Evolutionary conservation across 2,329 filamentous ascomycete genomes (phyloP).

Genomic region (Emmonsiellopsis sp.): DNA sequence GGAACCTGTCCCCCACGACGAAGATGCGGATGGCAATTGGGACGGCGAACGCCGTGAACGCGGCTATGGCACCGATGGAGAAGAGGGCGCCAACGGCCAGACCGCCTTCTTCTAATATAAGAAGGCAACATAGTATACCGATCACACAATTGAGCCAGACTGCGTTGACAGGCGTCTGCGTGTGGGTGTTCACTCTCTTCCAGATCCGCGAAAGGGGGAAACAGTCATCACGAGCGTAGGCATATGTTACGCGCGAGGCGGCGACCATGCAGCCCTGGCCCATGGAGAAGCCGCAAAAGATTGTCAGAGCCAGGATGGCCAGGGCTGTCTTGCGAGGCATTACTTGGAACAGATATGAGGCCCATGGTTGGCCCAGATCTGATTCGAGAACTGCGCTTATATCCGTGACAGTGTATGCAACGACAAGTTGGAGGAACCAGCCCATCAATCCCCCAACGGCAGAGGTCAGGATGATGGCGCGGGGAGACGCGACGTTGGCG

Average conservation of each 20-base stretch:
- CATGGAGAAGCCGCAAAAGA: slow-evolving; percentile 62
- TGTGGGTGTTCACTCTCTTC: slow-evolving; percentile 51
- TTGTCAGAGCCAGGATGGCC: slow-evolving; percentile 56
- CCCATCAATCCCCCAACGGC: slow-evolving; percentile 57
- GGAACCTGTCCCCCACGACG: slow-evolving; percentile 51
- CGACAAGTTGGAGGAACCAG: slow-evolving; percentile 65
- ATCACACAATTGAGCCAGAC: slow-evolving; percentile 58
- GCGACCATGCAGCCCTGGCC: slow-evolving; percentile 65
- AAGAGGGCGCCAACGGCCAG: slow-evolving; percentile 60
- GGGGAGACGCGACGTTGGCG: slow-evolving; percentile 59
- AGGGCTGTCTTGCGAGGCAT: slow-evolving; percentile 52
- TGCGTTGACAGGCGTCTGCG: slow-evolving; percentile 60
- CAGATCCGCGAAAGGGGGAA: slow-evolving; percentile 54
- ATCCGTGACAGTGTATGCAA: slow-evolving; percentile 62
- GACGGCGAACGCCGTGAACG: slow-evolving; percentile 47
- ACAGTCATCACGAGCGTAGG: slow-evolving; percentile 63
- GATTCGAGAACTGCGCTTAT: slow-evolving; percentile 51
- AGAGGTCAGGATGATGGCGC: slow-evolving; percentile 63
- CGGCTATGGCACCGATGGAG: slow-evolving; percentile 59
- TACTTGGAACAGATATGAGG: slow-evolving; percentile 59
- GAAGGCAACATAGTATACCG: slow-evolving; percentile 51
- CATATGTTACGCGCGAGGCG: slow-evolving; percentile 59
- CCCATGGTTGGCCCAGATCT: slow-evolving; percentile 60
- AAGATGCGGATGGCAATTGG: slow-evolving; percentile 37
- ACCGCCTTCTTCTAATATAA: slow-evolving; percentile 56